A percentile compares a stretch with the other conserved stretches of the same genome.
Conservation (phyloP, 441 rosid species). For the Populus trichocarpa region DNA sequence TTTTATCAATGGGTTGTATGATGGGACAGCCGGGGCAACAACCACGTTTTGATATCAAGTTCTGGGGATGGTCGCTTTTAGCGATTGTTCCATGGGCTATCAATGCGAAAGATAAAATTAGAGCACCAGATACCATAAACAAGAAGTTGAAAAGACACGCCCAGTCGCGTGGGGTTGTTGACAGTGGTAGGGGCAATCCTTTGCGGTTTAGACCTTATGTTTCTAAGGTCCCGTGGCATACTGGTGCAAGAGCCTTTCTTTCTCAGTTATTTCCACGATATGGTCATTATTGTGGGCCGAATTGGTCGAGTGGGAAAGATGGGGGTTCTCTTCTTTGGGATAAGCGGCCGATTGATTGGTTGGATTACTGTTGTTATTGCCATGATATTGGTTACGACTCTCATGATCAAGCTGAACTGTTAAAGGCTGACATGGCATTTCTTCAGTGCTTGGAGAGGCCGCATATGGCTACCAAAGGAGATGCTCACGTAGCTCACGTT, state of each 20-base stretch:
- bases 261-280: slow-evolving; percentile 93
- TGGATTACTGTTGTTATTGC: slow-evolving; percentile 95
- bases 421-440: slow-evolving; percentile 83
- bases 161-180: slow-evolving; percentile 22
- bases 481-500: slow-evolving; percentile 54
- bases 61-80: slow-evolving; percentile 57
- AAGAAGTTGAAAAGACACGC: slow-evolving; percentile 56
- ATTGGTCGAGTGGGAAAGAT: slow-evolving; percentile 97
- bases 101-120: slow-evolving; percentile 21
- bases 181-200: slow-evolving; percentile 22
- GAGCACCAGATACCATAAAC: slow-evolving; percentile 32
- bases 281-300: slow-evolving; percentile 96
- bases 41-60: slow-evolving; percentile 36
- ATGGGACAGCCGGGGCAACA: slow-evolving; percentile 36
- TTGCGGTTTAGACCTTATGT: slow-evolving; percentile 89
- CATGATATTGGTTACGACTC: slow-evolving; percentile 95
- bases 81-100: slow-evolving; percentile 56
- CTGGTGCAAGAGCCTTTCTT: slow-evolving; percentile 80
- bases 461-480: slow-evolving; percentile 48
- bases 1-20: slow-evolving; percentile 10
- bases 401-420: slow-evolving; percentile 75
- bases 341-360: slow-evolving; percentile 91
- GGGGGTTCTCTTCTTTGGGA: slow-evolving; percentile 88
- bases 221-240: slow-evolving; percentile 95
- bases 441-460: slow-evolving; percentile 89